A percentile compares a stretch with the other conserved stretches of the same genome.
Conservation (phyloP, 352 stramenopile species). For the Phytophthora citricola region DNA sequence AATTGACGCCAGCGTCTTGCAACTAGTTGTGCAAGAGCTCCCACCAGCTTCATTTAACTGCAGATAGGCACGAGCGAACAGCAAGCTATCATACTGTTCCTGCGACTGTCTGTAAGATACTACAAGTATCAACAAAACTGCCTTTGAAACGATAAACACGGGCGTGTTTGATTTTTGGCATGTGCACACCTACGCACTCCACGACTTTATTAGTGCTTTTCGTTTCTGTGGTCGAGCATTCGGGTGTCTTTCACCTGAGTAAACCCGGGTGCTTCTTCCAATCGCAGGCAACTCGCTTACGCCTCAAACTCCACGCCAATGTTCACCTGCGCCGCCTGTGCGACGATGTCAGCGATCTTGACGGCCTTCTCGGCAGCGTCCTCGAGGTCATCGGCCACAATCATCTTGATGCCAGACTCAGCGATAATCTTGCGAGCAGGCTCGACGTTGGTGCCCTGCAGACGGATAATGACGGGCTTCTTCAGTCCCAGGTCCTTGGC, state of each 20-base stretch:
- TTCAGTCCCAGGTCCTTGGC: constrained; percentile 96
- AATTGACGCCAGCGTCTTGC: not conserved
- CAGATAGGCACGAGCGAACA: constrained; percentile 20
- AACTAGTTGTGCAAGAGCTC: no score
- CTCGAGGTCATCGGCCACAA: constrained; percentile 95
- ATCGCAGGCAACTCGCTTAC: constrained; percentile 36
- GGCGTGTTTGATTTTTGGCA: constrained; percentile 18
- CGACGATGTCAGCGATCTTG: constrained; percentile 86
- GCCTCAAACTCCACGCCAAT: constrained; percentile 78
- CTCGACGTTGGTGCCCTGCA: constrained; percentile 98
- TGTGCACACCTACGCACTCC: constrained; percentile 32
- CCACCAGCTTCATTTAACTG: constrained; percentile 5
- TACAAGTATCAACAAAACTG: constrained; percentile 17
- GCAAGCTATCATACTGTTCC: constrained; percentile 8
- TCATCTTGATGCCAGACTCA: constrained; percentile 94
- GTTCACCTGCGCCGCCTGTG: constrained; percentile 74
- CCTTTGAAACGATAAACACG: constrained; percentile 21
- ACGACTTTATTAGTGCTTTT: constrained; percentile 38
- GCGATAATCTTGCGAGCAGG: constrained; percentile 94
- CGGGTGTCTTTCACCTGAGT: constrained; percentile 32
- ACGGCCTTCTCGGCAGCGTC: constrained; percentile 96
- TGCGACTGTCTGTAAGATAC: constrained; percentile 23
- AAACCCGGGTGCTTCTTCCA: constrained; percentile 29
- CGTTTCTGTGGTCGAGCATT: constrained; percentile 34
- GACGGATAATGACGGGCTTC: constrained; percentile 98